phyloP scores from a whole-genome alignment of 2,329 filamentous ascomycete species.

The Acarospora socialis region DNA sequence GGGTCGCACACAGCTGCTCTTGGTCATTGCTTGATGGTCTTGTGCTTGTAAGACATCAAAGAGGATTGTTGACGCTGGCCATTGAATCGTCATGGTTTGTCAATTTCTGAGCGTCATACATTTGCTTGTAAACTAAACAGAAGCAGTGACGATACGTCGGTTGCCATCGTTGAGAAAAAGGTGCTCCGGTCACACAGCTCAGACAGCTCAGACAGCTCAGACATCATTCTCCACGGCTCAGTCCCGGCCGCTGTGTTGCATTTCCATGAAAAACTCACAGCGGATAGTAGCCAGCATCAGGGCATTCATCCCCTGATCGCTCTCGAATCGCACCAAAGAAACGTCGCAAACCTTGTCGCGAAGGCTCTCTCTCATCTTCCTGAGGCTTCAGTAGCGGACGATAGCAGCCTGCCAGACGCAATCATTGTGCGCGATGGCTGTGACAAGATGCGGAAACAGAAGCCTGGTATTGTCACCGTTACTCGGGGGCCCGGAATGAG shows the following conservation, averaged over 20 bases:
- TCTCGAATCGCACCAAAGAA: constrained; percentile 58
- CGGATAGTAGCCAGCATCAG: constrained; percentile 57
- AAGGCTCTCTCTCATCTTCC: constrained; percentile 47
- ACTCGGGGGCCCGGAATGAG: constrained; percentile 86
- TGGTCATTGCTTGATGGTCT: too few relatives aligned
- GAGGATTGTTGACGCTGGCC: constrained; percentile 32
- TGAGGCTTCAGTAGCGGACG: constrained; percentile 12
- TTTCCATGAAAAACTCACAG: constrained; percentile 70
- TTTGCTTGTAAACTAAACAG: constrained; percentile 2
- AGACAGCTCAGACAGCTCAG: background rate
- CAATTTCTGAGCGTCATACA: background rate
- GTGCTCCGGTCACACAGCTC: constrained; percentile 2
- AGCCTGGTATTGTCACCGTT: constrained; percentile 73
- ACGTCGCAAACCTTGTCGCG: constrained; percentile 53
- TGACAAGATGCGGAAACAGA: constrained; percentile 22
- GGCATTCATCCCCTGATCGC: constrained; percentile 72
- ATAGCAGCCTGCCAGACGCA: background rate
- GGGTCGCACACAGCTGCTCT: too few relatives aligned
- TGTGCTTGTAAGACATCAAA: too few relatives aligned
- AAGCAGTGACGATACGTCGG: constrained; percentile 76
- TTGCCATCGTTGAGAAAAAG: constrained; percentile 59
- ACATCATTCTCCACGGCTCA: constrained; percentile 7
- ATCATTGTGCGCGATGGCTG: constrained; percentile 12
- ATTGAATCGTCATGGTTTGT: constrained; percentile 32
- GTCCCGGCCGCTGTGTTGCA: constrained; percentile 42